phyloP scores from a whole-genome alignment of 202 grass and related monocot species.

The Musa balbisiana region DNA sequence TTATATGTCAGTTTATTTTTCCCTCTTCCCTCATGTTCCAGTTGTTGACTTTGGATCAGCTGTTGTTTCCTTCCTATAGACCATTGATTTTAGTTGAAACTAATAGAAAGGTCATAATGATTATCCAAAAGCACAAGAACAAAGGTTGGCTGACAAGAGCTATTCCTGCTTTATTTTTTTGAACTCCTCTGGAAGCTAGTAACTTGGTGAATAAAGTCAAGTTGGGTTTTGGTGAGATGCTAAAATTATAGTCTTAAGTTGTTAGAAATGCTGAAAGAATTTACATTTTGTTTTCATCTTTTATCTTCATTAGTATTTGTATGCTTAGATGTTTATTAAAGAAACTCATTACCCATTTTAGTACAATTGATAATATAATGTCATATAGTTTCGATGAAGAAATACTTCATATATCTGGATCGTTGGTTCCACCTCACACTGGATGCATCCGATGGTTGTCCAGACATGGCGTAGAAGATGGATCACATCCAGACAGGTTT shows the following conservation, averaged over 20 bases:
- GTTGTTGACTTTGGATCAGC: no score
- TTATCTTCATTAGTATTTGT: background rate
- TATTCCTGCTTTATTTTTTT: no score
- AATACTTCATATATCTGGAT: slow-evolving; percentile 22
- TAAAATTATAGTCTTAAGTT: background rate
- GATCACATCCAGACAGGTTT: slow-evolving; percentile 6
- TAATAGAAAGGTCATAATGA: no score
- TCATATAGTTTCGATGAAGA: slow-evolving; percentile 22
- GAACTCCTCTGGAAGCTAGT: no score
- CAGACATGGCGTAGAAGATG: slow-evolving; percentile 17
- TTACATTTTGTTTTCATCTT: background rate
- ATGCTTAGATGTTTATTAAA: background rate
- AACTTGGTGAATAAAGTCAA: background rate
- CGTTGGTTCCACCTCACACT: slow-evolving; percentile 20
- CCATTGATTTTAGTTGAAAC: no score
- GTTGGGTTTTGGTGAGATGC: background rate
- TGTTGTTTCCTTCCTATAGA: no score
- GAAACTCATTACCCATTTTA: no score
- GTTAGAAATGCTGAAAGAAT: background rate
- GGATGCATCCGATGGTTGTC: slow-evolving; percentile 26
- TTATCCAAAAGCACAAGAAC: no score
- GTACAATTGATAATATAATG: no score
- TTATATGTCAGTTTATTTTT: no score
- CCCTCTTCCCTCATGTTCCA: no score
- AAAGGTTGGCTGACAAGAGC: no score